Evolutionary conservation across 2,329 filamentous ascomycete species (phyloP), one percentile per base, ranked within the genome.

Genomic region (Phyllosticta ampelicida): DNA sequence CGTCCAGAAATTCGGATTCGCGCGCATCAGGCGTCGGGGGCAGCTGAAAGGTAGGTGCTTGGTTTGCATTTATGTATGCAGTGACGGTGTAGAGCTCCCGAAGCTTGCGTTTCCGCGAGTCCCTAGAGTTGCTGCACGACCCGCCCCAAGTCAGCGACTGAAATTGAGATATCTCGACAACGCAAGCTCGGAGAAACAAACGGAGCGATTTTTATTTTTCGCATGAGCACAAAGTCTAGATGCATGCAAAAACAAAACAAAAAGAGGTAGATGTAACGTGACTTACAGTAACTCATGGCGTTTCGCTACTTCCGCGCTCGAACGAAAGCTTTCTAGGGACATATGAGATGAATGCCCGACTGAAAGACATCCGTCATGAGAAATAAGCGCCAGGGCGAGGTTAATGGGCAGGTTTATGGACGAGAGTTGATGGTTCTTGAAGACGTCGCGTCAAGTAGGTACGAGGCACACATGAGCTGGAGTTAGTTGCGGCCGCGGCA

Each of bases 41-140:
- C 70, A 82, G 77, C 71, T 78, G 76, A 73, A 78, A 75, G 70
- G 66, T 85, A 69, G 63, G 76, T 77, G 71, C 77, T 75, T 73
- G 83, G 78, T 69, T 79, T 75, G 73, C 73, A 67, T 74, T 74
- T 63, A 78, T 73, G 71, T 85, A 83, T 73, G 86, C 87, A 78
- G 88, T 86, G 80, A 88, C 83, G 66, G 82, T 80, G 78, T 87
- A 95, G 67, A 96, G 82, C 77, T 94, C 87, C 73, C 86, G 86
- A 72, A 96, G 81, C 80, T 95, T 95, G 74, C 89, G 86, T 83
- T 95, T 94, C 75, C 89, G 87, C 80, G 87, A 89, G 75, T 80
- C 81, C 79, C 87, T 83, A 81, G 76, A 77, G 61, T 64, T 65
- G 64, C 72, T 74, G 63, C 62, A 49, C 51, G 56, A 52, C 57